These are phyloP conservation scores for Vicia faba DNA, from an alignment of 306 rosid species.

Conservation along the genomic window DNA sequence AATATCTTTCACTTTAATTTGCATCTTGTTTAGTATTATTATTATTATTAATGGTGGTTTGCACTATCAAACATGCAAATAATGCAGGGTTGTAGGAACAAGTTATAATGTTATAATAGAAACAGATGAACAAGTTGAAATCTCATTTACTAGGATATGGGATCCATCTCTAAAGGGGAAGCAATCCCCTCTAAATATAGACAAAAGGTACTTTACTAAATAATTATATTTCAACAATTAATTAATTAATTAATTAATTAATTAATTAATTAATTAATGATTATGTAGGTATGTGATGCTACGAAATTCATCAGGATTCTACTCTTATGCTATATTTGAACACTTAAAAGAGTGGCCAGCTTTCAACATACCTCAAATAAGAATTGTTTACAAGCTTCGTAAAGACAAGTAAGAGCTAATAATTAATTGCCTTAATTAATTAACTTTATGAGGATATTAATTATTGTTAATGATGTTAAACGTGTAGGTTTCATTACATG, in stretches of 20 bases:
- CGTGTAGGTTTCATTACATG: conserved; percentile 70
- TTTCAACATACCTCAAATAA: conserved; percentile 72
- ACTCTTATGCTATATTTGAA: conserved; percentile 71
- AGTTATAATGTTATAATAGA: conserved; percentile 51
- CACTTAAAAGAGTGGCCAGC: conserved; percentile 76
- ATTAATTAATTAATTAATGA: neutral
- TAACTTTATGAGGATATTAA: too few species aligned
- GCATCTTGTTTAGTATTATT: too few species aligned
- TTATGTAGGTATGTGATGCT: conserved; percentile 70
- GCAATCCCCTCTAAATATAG: conserved; percentile 72
- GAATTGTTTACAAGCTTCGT: conserved; percentile 70
- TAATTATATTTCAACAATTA: neutral
- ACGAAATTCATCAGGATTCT: conserved; percentile 72
- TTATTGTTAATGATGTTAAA: too few species aligned
- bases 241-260: neutral
- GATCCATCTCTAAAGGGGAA: conserved; percentile 71
- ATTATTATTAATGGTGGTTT: too few species aligned
- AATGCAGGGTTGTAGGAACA: conserved; percentile 66
- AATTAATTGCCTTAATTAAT: too few species aligned
- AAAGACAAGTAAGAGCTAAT: conserved; percentile 51
- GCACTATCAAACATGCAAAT: too few species aligned
- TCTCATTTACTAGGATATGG: conserved; percentile 80
- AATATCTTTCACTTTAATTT: too few species aligned
- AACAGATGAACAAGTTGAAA: conserved; percentile 75
- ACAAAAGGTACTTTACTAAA: conserved; percentile 56